phyloP scores from a whole-genome alignment of 139 green algal genomes.

The Ulvella scutata region DNA sequence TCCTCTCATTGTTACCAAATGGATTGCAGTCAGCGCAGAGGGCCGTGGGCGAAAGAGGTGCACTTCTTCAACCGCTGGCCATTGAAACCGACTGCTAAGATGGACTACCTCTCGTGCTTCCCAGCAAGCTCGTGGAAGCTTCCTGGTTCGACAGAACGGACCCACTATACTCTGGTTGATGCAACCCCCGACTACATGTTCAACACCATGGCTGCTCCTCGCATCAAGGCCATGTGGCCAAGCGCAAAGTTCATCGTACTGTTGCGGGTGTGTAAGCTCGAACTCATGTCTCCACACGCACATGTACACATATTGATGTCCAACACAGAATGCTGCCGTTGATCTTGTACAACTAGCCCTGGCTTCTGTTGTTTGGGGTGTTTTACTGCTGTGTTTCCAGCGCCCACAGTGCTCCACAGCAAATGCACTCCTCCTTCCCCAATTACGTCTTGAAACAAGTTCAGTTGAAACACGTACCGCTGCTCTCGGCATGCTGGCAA shows the following conservation, averaged over 20 bases:
- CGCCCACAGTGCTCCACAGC: too few relatives aligned
- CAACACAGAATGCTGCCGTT: too few relatives aligned
- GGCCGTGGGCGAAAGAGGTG: background rate
- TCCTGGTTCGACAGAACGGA: background rate
- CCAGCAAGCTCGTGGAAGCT: background rate
- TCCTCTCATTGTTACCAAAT: too few relatives aligned
- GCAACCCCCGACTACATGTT: background rate
- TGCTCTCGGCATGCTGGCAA: too few relatives aligned
- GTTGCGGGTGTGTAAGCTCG: background rate
- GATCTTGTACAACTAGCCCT: too few relatives aligned
- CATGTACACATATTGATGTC: too few relatives aligned
- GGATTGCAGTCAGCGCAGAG: background rate
- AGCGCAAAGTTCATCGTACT: background rate
- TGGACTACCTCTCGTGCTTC: background rate
- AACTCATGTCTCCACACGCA: too few relatives aligned
- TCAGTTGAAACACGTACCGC: too few relatives aligned
- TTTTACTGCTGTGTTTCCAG: too few relatives aligned
- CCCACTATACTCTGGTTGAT: background rate
- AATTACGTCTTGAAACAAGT: too few relatives aligned
- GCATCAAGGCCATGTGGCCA: slow-evolving; percentile 3
- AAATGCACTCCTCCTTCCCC: too few relatives aligned
- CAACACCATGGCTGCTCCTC: background rate
- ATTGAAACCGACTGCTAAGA: background rate
- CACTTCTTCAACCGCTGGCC: background rate
- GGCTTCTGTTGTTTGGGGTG: too few relatives aligned